A percentile compares a stretch with the other conserved stretches of the same genome.
Evolutionary conservation across 495 filamentous ascomycete species (phyloP).

Genomic region (Hypoxylon subgilvum): DNA sequence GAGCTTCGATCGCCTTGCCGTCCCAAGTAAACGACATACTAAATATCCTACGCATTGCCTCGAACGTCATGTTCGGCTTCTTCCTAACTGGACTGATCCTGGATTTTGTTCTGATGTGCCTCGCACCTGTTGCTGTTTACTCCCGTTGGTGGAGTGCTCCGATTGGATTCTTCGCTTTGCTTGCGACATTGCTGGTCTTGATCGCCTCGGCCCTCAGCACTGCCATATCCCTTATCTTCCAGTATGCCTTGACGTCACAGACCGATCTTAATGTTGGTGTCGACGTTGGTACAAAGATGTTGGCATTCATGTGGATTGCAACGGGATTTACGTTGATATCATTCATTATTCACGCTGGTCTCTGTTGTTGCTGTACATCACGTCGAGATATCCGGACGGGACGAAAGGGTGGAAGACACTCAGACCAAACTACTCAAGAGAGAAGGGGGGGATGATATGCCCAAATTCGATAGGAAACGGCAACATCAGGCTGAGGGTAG

Average conservation of each 20-base stretch:
- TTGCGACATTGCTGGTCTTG: slow-evolving; percentile 70
- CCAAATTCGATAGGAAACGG: slow-evolving; percentile 19
- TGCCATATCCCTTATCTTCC: slow-evolving; percentile 79
- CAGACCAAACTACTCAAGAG: slow-evolving; percentile 8
- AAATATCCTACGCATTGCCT: slow-evolving; percentile 74
- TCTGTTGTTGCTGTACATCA: slow-evolving; percentile 75
- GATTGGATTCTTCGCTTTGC: slow-evolving; percentile 64
- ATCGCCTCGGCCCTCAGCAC: slow-evolving; percentile 77
- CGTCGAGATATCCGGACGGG: slow-evolving; percentile 64
- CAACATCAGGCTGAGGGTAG: slow-evolving; percentile 6
- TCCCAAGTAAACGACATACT: slow-evolving; percentile 72
- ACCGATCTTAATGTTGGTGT: slow-evolving; percentile 75
- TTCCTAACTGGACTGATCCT: slow-evolving; percentile 74
- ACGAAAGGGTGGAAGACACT: slow-evolving; percentile 45
- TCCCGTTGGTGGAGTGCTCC: slow-evolving; percentile 57
- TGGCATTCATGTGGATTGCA: slow-evolving; percentile 89
- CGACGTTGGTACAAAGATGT: slow-evolving; percentile 73
- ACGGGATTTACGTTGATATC: slow-evolving; percentile 67
- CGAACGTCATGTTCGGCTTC: slow-evolving; percentile 88
- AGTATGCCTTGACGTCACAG: slow-evolving; percentile 69
- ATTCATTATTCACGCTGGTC: slow-evolving; percentile 71
- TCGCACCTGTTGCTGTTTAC: slow-evolving; percentile 48
- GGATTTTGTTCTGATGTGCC: slow-evolving; percentile 63
- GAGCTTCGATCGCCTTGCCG: slow-evolving; percentile 84
- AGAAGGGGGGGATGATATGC: slow-evolving; percentile 8